These are phyloP conservation scores for Rhizophagus sp. DNA, from an alignment of 192 early-diverging fungal species.

Conservation along the genomic window DNA sequence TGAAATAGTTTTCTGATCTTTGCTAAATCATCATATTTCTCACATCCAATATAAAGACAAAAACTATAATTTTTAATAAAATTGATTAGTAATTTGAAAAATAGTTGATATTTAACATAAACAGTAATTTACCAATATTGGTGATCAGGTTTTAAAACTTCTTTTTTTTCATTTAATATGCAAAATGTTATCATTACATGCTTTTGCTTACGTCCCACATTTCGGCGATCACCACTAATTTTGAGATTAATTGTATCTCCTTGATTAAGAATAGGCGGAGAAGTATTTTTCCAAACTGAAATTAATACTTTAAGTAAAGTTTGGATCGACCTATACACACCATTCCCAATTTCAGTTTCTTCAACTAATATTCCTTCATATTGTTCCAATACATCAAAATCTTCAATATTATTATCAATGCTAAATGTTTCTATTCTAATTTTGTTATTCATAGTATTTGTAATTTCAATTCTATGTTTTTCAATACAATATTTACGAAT, in stretches of 20 bases:
- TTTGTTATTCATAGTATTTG: no score
- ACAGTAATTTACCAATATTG: background rate
- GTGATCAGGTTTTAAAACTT: background rate
- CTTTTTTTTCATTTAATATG: background rate
- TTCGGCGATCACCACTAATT: background rate
- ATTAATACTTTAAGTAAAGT: background rate
- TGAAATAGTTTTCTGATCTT: background rate
- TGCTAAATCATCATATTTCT: background rate
- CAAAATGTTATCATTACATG: slow-evolving; percentile 7
- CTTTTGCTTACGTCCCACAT: background rate
- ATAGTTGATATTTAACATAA: background rate
- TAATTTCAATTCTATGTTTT: background rate
- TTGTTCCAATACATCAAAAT: background rate
- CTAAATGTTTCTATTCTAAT: no score
- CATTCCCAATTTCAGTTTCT: slow-evolving; percentile 5
- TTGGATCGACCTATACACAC: background rate
- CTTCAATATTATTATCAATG: no score
- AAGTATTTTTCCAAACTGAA: slow-evolving; percentile 7
- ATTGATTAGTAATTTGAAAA: background rate
- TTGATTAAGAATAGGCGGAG: background rate
- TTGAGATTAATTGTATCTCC: background rate
- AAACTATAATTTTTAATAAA: background rate
- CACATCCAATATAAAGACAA: background rate
- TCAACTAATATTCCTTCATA: background rate
- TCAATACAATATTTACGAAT: background rate